Percentiles rank a stretch among this genome's conserved stretches.
Conservation (phyloP, 495 filamentous ascomycete species). For the Aspergillus campestris region DNA sequence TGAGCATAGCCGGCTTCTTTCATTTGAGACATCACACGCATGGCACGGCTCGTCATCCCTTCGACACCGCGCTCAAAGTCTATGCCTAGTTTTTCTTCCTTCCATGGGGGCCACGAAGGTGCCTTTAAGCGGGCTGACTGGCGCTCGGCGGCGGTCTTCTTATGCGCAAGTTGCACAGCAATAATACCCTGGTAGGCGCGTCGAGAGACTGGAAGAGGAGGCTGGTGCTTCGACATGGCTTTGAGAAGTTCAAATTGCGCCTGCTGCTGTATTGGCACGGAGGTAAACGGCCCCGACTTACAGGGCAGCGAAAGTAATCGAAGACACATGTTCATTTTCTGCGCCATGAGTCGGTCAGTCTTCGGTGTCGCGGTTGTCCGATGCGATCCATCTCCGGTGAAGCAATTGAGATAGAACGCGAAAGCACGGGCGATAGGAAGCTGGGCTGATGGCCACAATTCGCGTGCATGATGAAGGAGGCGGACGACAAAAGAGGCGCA, state of each 20-base stretch:
- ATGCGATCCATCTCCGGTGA: slow-evolving; percentile 1
- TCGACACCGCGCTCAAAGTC: slow-evolving; percentile 48
- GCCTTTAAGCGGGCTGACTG: slow-evolving; percentile 52
- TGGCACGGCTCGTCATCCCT: slow-evolving; percentile 50
- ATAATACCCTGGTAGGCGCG: slow-evolving; percentile 56
- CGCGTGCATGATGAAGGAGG: slow-evolving; percentile 50
- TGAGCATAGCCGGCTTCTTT: slow-evolving; percentile 53
- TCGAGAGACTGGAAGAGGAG: slow-evolving; percentile 47
- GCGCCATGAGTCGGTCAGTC: slow-evolving; percentile 19
- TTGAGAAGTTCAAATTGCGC: slow-evolving; percentile 57
- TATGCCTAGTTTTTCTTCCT: slow-evolving; percentile 50
- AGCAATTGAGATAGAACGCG: slow-evolving; percentile 22
- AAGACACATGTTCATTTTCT: slow-evolving; percentile 47
- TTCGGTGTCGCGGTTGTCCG: slow-evolving; percentile 1
- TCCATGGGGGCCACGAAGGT: slow-evolving; percentile 65
- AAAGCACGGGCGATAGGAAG: slow-evolving; percentile 36
- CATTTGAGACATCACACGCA: slow-evolving; percentile 48
- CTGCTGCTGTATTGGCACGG: slow-evolving; percentile 42
- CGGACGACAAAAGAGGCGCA: slow-evolving; percentile 36
- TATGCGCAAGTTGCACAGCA: slow-evolving; percentile 53
- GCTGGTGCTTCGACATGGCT: slow-evolving; percentile 50
- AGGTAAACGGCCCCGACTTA: slow-evolving; percentile 38
- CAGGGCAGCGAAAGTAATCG: slow-evolving; percentile 47
- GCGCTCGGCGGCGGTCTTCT: slow-evolving; percentile 50
- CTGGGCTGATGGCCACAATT: slow-evolving; percentile 48